These are phyloP conservation scores for Fusarium transvaalense DNA, from an alignment of 2,329 filamentous ascomycete genomes.

Conservation along the genomic window DNA sequence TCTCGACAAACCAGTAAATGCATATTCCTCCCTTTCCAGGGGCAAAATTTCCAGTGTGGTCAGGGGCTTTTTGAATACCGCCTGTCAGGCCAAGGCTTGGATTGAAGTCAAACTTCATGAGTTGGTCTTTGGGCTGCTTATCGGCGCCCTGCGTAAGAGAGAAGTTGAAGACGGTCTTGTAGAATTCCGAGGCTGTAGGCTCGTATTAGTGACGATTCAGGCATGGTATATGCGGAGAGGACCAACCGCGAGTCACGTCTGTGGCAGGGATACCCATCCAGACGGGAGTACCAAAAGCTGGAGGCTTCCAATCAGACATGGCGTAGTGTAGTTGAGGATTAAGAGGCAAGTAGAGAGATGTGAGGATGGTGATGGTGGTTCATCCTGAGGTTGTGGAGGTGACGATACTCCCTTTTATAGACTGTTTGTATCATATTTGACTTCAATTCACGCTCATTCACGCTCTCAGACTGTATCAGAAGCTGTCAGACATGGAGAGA, in stretches of 20 bases:
- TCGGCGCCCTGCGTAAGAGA: conserved; percentile 37
- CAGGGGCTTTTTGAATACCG: conserved; percentile 48
- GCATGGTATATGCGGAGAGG: not conserved
- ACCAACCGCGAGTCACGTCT: conserved; percentile 46
- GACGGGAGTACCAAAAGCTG: conserved; percentile 46
- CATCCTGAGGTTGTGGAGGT: not conserved
- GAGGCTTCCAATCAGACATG: conserved; percentile 51
- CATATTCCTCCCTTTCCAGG: conserved; percentile 48
- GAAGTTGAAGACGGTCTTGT: conserved; percentile 49
- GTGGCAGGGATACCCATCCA: conserved; percentile 50
- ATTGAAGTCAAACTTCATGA: conserved; percentile 50
- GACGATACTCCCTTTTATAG: conserved; percentile 34
- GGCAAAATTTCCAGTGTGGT: conserved; percentile 41
- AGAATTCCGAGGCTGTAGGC: conserved; percentile 47
- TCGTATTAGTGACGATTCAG: not conserved
- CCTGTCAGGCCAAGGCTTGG: conserved; percentile 48
- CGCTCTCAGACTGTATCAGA: not conserved
- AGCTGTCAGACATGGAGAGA: conserved; percentile 27
- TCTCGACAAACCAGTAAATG: conserved; percentile 50
- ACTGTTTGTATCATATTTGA: not conserved
- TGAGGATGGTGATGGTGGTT: conserved; percentile 5
- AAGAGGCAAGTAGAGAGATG: not conserved
- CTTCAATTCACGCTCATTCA: conserved; percentile 14
- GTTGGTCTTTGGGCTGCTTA: conserved; percentile 27
- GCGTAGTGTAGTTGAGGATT: not conserved